Percentiles rank a stretch among this genome's conserved stretches.
Conservation (phyloP, 139 green algal species). For the Yamagishiella unicocca region DNA sequence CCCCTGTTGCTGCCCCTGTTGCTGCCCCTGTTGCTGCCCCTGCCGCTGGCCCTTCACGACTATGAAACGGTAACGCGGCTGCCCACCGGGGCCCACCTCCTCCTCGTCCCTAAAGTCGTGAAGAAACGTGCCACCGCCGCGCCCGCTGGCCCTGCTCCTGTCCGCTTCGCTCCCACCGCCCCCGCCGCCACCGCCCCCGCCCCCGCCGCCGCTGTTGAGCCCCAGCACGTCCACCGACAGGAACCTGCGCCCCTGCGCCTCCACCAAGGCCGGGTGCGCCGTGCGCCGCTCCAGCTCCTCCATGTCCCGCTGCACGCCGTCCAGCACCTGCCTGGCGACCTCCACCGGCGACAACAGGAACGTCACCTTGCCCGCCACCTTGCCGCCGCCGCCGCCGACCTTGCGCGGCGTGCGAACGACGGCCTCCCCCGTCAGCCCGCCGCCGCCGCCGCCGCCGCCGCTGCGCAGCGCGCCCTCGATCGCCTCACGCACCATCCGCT, state of each 20-base stretch:
- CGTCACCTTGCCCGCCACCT: conserved; percentile 23
- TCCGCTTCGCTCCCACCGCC: neutral
- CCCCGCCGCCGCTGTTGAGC: neutral
- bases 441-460: no score
- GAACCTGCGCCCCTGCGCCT: conserved; percentile 14
- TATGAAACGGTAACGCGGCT: conserved; percentile 1
- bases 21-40: neutral
- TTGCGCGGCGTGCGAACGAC: neutral
- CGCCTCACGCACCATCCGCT: conserved; percentile 7
- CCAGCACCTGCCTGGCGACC: neutral
- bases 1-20: neutral
- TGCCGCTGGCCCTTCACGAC: neutral
- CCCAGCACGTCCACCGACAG: neutral
- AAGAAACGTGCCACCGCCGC: neutral
- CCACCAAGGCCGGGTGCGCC: neutral
- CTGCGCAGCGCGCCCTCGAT: neutral
- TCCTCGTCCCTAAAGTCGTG: conserved; percentile 1
- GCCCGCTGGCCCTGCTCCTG: neutral
- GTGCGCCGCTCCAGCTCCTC: neutral
- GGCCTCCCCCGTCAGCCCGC: neutral
- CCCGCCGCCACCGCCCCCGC: neutral
- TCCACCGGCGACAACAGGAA: neutral
- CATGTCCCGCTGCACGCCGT: neutral
- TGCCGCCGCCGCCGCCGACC: neutral
- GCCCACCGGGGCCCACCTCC: neutral